Conservation (phyloP, 495 filamentous ascomycete species). For the Chaetomium fimeti region DNA sequence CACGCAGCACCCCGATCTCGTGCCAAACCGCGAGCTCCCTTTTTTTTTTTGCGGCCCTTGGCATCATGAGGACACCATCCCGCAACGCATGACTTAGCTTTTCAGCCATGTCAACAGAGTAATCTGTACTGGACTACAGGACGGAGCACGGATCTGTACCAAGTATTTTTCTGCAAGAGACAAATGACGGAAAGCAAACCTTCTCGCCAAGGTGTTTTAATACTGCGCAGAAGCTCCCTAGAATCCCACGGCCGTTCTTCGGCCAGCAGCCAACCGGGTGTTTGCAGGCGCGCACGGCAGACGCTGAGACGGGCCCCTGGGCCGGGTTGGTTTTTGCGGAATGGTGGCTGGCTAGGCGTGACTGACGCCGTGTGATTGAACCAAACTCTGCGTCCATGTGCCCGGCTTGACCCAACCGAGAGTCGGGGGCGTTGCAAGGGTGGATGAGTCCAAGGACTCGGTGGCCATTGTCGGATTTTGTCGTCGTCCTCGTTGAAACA, state of each 20-base stretch:
- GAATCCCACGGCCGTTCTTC: constrained; percentile 23
- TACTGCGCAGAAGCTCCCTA: constrained; percentile 8
- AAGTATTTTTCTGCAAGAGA: neutral
- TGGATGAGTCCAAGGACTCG: neutral
- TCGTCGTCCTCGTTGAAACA: no score
- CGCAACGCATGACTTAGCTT: neutral
- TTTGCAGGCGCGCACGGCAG: neutral
- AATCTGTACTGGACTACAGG: no score
- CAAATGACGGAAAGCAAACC: neutral
- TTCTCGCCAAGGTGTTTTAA: neutral
- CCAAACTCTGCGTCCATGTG: constrained; percentile 17
- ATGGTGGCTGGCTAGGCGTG: constrained; percentile 21
- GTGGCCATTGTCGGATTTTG: constrained; percentile 1
- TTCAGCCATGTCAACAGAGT: no score
- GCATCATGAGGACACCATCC: neutral
- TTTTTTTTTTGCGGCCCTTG: neutral
- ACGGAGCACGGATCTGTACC: neutral
- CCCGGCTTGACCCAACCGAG: constrained; percentile 10
- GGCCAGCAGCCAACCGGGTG: constrained; percentile 15
- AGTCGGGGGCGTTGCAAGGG: neutral
- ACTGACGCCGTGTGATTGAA: constrained; percentile 5
- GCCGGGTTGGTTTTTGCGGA: constrained; percentile 14
- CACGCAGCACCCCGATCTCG: neutral
- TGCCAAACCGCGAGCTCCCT: neutral
- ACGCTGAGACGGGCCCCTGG: constrained; percentile 12